phyloP scores from a whole-genome alignment of 164 flowering plant genomes.

The Euptelea pleiosperma region DNA sequence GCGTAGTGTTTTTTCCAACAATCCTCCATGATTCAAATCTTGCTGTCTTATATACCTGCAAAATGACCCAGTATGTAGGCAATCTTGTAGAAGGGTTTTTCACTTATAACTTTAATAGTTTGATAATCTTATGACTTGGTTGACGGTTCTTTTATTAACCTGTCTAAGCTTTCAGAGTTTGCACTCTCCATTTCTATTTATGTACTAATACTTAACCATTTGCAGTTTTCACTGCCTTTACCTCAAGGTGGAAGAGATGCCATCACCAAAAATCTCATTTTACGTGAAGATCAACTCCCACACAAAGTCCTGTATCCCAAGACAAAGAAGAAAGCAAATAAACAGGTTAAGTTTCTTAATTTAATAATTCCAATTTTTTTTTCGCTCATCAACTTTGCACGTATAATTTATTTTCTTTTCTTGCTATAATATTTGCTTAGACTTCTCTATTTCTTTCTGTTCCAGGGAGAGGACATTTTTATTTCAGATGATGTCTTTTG shows the following conservation, averaged over 20 bases:
- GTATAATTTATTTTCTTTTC: not conserved
- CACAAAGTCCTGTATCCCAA: conserved; percentile 74
- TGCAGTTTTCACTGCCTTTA: conserved; percentile 85
- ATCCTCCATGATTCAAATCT: too few relatives aligned
- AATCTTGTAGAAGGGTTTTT: not conserved
- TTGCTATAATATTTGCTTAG: not conserved
- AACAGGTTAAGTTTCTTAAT: conserved; percentile 37
- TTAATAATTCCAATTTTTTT: not conserved
- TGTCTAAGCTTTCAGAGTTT: not conserved
- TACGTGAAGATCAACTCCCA: conserved; percentile 97
- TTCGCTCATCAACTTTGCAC: not conserved
- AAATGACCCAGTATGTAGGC: too few relatives aligned
- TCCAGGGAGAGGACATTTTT: conserved; percentile 55
- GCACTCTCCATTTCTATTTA: not conserved
- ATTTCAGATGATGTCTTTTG: conserved; percentile 41
- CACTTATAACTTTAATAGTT: not conserved
- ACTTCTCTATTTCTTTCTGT: not conserved
- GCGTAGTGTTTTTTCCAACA: too few relatives aligned
- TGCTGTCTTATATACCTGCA: too few relatives aligned
- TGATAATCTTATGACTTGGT: not conserved
- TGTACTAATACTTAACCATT: not conserved
- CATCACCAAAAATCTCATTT: conserved; percentile 67
- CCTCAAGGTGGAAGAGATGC: conserved; percentile 98
- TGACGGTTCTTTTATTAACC: not conserved
- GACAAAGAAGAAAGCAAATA: conserved; percentile 63